Percentiles rank a stretch among this genome's conserved stretches.
These are phyloP conservation scores for Aeminium ludgeri DNA, from an alignment of 495 filamentous ascomycete genomes.

Conservation along the genomic window DNA sequence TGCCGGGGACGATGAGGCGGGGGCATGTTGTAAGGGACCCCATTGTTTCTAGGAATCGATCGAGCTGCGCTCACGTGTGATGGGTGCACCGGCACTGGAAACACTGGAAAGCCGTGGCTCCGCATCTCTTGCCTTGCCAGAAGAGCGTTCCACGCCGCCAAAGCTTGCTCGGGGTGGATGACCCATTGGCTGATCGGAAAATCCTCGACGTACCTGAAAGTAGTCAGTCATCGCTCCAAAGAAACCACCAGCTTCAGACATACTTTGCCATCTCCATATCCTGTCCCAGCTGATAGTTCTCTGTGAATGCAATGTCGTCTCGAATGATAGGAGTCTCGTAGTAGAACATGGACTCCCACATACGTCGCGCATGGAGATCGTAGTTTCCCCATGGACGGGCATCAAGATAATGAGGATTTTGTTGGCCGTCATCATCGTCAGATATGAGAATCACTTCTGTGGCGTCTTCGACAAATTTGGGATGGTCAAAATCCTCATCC, in stretches of 20 bases:
- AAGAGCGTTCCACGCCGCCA: no score
- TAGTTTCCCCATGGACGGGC: slow-evolving; percentile 5
- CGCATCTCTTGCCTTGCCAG: no score
- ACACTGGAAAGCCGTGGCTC: no score
- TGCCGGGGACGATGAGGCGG: no score
- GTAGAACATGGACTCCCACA: slow-evolving; percentile 4
- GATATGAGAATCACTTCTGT: slow-evolving; percentile 3
- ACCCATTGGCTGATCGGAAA: slow-evolving; percentile 9
- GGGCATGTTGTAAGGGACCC: no score
- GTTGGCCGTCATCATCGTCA: slow-evolving; percentile 3
- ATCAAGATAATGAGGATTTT: neutral
- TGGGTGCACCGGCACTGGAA: no score
- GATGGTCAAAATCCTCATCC: neutral
- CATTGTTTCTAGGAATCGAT: no score
- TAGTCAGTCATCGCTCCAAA: neutral
- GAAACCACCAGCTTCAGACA: neutral
- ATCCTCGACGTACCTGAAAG: slow-evolving; percentile 8
- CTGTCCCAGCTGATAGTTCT: slow-evolving; percentile 6
- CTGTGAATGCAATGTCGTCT: neutral
- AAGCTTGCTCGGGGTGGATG: neutral
- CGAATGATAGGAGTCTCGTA: neutral
- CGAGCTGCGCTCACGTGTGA: no score
- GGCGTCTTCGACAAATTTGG: neutral
- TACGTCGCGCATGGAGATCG: neutral
- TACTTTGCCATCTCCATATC: slow-evolving; percentile 4